These are phyloP conservation scores for Glycine latifolia DNA, from an alignment of 306 rosid genomes.

Conservation along the genomic window DNA sequence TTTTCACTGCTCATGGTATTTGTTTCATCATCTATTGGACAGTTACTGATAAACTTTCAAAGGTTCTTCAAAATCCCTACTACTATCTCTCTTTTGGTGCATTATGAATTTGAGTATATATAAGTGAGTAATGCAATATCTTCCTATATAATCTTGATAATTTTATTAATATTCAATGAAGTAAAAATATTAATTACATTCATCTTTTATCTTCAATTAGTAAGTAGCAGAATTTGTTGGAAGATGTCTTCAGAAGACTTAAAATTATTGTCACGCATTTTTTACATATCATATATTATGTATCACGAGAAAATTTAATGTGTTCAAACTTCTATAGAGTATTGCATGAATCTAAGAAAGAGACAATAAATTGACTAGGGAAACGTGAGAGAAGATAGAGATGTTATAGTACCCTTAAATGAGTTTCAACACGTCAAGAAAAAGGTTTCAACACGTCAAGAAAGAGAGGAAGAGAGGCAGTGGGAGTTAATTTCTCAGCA, in stretches of 20 bases:
- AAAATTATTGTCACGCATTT: not conserved
- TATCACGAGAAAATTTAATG: slow-evolving; percentile 15
- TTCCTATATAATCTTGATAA: too few relatives aligned
- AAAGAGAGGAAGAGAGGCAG: too few relatives aligned
- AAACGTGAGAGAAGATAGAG: not conserved
- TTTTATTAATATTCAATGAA: too few relatives aligned
- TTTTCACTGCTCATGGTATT: slow-evolving; percentile 80
- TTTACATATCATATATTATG: not conserved
- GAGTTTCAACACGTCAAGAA: too few relatives aligned
- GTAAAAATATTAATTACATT: too few relatives aligned
- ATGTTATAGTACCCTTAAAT: too few relatives aligned
- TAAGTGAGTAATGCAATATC: too few relatives aligned
- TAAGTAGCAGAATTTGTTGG: not conserved
- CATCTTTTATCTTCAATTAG: not conserved
- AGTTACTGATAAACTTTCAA: slow-evolving; percentile 44
- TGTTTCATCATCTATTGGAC: slow-evolving; percentile 60
- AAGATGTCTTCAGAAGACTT: not conserved
- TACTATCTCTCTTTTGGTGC: not conserved
- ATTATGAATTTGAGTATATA: too few relatives aligned
- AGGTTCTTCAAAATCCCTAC: slow-evolving; percentile 45
- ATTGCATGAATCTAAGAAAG: not conserved
- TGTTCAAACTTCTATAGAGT: not conserved
- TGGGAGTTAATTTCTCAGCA: too few relatives aligned
- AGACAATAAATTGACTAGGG: not conserved
- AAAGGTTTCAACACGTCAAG: too few relatives aligned